Evolutionary conservation across 2,329 filamentous ascomycete species (phyloP).

Genomic region (Arthrobotrys sinensis): DNA sequence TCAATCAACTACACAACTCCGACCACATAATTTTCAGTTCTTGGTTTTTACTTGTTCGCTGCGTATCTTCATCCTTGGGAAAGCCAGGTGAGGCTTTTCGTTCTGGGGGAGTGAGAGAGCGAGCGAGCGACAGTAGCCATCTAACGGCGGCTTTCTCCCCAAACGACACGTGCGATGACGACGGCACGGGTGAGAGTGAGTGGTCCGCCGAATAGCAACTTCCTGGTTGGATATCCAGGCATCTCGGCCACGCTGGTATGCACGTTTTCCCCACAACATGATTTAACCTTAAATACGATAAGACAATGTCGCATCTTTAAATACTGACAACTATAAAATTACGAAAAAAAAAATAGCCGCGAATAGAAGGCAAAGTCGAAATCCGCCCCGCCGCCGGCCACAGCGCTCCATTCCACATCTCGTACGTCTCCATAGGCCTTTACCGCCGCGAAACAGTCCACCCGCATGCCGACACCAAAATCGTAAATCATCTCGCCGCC

Average conservation of each 20-base stretch:
- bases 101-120: constrained; percentile 22
- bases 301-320: background rate
- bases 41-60: constrained; percentile 14
- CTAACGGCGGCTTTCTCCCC: constrained; percentile 24
- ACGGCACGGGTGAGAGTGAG: constrained; percentile 91
- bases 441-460: constrained; percentile 96
- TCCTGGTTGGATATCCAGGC: constrained; percentile 95
- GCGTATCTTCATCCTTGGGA: constrained; percentile 3
- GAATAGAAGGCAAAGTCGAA: constrained; percentile 98
- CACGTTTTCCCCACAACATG: constrained; percentile 43
- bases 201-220: constrained; percentile 96
- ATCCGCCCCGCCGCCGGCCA: constrained; percentile 88
- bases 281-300: constrained; percentile 2
- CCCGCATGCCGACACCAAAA: constrained; percentile 92
- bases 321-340: background rate
- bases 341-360: constrained; percentile 75
- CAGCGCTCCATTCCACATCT: constrained; percentile 90
- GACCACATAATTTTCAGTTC: background rate
- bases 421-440: constrained; percentile 92
- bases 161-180: constrained; percentile 54
- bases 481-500: constrained; percentile 90
- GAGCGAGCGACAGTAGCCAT: constrained; percentile 3
- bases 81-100: constrained; percentile 14
- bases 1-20: constrained; percentile 15
- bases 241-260: constrained; percentile 97